phyloP scores from a whole-genome alignment of 257 asterid species.

The Salvia miltiorrhiza region DNA sequence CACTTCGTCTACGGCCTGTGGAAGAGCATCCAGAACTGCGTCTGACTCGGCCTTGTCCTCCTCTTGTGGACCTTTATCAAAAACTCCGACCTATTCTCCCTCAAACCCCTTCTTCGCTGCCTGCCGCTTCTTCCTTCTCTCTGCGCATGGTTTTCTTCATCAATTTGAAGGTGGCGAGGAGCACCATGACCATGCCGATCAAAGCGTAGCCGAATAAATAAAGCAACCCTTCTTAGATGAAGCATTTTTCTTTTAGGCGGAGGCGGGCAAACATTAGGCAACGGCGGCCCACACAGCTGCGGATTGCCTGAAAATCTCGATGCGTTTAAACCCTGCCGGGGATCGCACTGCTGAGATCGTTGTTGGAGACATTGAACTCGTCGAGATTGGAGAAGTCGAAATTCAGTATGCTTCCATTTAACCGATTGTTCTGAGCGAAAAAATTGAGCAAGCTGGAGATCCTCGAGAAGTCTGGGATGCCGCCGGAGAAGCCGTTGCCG shows the following conservation, averaged over 20 bases:
- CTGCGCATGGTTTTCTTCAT: conserved; percentile 15
- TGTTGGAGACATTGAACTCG: conserved; percentile 64
- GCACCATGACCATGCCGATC: conserved; percentile 39
- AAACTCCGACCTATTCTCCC: too few species aligned
- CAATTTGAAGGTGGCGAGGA: conserved; percentile 26
- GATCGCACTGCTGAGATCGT: conserved; percentile 49
- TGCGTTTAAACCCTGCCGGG: conserved; percentile 40
- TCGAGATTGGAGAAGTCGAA: conserved; percentile 54
- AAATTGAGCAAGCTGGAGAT: conserved; percentile 65
- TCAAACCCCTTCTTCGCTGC: conserved; percentile 2
- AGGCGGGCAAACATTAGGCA: conserved; percentile 37
- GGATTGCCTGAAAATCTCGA: conserved; percentile 55
- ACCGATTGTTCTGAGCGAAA: conserved; percentile 45
- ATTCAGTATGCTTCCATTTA: conserved; percentile 45
- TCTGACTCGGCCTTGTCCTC: too few species aligned
- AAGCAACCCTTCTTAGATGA: conserved; percentile 36
- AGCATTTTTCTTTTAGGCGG: conserved; percentile 26
- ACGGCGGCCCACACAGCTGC: conserved; percentile 57
- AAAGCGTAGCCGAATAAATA: conserved; percentile 56
- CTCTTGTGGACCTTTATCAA: too few species aligned
- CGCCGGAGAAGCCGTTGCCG: conserved; percentile 52
- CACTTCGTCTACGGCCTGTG: too few species aligned
- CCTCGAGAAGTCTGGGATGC: conserved; percentile 51
- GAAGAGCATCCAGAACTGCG: too few species aligned
- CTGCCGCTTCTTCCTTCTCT: conserved; percentile 4